Evolutionary conservation across 352 stramenopile species (phyloP).

Genomic region (Globisporangium yorkense): DNA sequence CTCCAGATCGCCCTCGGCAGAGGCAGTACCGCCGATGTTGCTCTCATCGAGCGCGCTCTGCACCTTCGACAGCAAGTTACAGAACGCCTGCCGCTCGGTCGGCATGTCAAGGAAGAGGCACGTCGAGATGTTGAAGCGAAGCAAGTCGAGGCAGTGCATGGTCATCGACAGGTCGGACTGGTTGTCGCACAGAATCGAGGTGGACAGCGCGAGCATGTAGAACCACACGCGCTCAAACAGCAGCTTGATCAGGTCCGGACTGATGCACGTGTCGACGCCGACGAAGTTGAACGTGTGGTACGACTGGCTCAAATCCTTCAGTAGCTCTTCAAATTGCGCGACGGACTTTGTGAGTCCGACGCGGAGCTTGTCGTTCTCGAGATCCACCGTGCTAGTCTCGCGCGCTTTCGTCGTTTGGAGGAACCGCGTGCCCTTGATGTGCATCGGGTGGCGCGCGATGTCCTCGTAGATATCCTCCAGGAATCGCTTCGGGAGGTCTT

Average conservation of each 20-base stretch:
- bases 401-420: slow-evolving; percentile 37
- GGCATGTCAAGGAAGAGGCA: slow-evolving; percentile 80
- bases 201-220: slow-evolving; percentile 86
- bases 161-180: slow-evolving; percentile 74
- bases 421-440: slow-evolving; percentile 74
- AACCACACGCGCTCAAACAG: slow-evolving; percentile 95
- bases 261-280: slow-evolving; percentile 86
- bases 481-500: slow-evolving; percentile 88
- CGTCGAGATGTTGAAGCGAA: slow-evolving; percentile 78
- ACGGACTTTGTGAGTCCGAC: slow-evolving; percentile 63
- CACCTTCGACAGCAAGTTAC: slow-evolving; percentile 65
- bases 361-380: slow-evolving; percentile 78
- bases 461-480: slow-evolving; percentile 95
- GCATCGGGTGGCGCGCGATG: slow-evolving; percentile 91
- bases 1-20: background rate
- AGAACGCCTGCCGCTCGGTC: slow-evolving; percentile 72
- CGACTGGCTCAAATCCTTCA: slow-evolving; percentile 74
- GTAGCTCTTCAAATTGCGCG: slow-evolving; percentile 77
- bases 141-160: slow-evolving; percentile 77
- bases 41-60: slow-evolving; percentile 48
- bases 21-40: background rate
- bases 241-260: slow-evolving; percentile 88
- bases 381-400: slow-evolving; percentile 38
- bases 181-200: slow-evolving; percentile 74
- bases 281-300: slow-evolving; percentile 90